A percentile compares a stretch with the other conserved stretches of the same genome.
Evolutionary conservation across 108 stramenopile genomes (phyloP).

Genomic region (Mediolabrus comicus): DNA sequence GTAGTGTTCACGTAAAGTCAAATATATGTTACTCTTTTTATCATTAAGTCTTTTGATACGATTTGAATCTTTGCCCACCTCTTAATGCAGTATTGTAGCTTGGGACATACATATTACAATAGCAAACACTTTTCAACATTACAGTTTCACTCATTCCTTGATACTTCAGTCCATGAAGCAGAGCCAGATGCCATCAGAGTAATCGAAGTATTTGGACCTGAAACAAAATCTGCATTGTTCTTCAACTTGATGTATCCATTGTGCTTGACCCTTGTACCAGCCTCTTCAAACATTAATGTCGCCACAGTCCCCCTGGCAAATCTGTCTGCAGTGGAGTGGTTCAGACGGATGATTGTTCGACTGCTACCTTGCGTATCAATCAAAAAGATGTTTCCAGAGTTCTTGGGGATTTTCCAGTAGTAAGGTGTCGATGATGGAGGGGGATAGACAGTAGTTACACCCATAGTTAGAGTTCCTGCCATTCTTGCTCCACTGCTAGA

Average conservation of each 20-base stretch:
- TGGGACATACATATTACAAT: background rate
- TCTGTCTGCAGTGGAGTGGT: slow-evolving; percentile 18
- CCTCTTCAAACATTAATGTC: slow-evolving; percentile 19
- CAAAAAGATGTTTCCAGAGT: slow-evolving; percentile 20
- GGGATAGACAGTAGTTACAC: slow-evolving; percentile 8
- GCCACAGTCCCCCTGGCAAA: slow-evolving; percentile 11
- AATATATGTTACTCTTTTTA: too few relatives aligned
- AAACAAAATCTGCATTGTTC: slow-evolving; percentile 19
- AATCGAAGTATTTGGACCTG: slow-evolving; percentile 6
- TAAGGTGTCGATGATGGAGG: slow-evolving; percentile 15
- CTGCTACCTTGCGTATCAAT: slow-evolving; percentile 25
- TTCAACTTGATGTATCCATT: slow-evolving; percentile 15
- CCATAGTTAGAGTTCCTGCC: slow-evolving; percentile 24
- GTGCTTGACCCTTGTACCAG: slow-evolving; percentile 23
- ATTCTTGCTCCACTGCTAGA: slow-evolving; percentile 32
- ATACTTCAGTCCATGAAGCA: slow-evolving; percentile 8
- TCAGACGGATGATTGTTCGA: slow-evolving; percentile 28
- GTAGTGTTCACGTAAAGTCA: too few relatives aligned
- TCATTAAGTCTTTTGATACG: too few relatives aligned
- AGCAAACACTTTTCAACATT: background rate
- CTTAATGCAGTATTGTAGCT: too few relatives aligned
- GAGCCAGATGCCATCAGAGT: slow-evolving; percentile 3
- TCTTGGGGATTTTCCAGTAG: slow-evolving; percentile 32
- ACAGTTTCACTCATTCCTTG: slow-evolving; percentile 3
- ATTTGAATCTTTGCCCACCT: too few relatives aligned